These are phyloP conservation scores for Debaryomycetaceae sp. DNA, from an alignment of 1,139 yeast species.

Conservation along the genomic window DNA sequence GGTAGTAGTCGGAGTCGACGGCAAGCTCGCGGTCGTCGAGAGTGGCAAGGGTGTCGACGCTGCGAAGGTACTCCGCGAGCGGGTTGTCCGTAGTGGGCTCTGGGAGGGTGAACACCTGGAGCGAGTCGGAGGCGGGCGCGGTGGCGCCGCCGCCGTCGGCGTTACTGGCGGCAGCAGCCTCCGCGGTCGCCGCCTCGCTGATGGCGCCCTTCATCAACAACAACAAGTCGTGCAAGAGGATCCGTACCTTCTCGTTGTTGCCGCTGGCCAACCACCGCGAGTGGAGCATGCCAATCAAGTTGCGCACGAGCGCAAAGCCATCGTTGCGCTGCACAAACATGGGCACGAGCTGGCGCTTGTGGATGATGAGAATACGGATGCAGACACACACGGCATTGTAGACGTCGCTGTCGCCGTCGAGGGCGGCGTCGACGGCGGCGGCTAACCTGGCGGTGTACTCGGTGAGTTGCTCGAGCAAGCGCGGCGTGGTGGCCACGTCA, in stretches of 20 bases:
- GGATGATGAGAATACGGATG: slow-evolving; percentile 57
- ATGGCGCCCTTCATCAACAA: slow-evolving; percentile 47
- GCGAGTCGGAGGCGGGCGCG: neutral
- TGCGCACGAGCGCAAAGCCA: slow-evolving; percentile 35
- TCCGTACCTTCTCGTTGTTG: slow-evolving; percentile 47
- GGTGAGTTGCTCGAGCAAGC: slow-evolving; percentile 1
- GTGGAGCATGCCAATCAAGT: slow-evolving; percentile 43
- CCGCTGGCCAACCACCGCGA: slow-evolving; percentile 32
- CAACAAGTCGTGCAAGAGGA: slow-evolving; percentile 59
- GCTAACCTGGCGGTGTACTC: slow-evolving; percentile 18
- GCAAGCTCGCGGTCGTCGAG: slow-evolving; percentile 32
- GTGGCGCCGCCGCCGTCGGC: neutral
- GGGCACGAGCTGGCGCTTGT: slow-evolving; percentile 39
- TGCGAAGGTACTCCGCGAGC: slow-evolving; percentile 19
- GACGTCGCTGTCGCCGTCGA: slow-evolving; percentile 10
- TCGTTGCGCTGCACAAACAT: slow-evolving; percentile 27
- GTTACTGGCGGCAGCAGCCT: neutral
- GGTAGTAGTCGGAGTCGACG: slow-evolving; percentile 30
- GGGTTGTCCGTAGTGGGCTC: slow-evolving; percentile 28
- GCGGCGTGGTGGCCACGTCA: slow-evolving; percentile 3
- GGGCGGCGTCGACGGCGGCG: slow-evolving; percentile 11
- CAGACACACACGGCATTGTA: slow-evolving; percentile 34
- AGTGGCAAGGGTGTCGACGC: slow-evolving; percentile 24
- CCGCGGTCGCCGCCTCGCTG: slow-evolving; percentile 14
- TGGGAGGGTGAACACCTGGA: slow-evolving; percentile 30